These are phyloP conservation scores for Chaetomiaceae sp. DNA, from an alignment of 2,329 filamentous ascomycete species.

Conservation along the genomic window DNA sequence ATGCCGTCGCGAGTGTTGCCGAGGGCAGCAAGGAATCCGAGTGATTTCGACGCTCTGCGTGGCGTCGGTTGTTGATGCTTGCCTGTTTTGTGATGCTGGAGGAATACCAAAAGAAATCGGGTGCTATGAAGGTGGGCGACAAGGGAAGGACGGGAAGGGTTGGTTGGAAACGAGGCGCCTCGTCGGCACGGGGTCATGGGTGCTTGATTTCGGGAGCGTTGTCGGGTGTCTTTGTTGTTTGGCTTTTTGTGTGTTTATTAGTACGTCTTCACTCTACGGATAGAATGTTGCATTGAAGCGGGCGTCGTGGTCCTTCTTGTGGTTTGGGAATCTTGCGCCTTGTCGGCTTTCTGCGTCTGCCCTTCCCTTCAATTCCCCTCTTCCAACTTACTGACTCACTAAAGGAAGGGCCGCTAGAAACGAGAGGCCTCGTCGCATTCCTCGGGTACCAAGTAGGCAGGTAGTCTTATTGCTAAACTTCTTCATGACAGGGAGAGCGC, in stretches of 20 bases:
- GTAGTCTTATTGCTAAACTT: no score
- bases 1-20: constrained; percentile 5
- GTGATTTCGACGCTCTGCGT: neutral
- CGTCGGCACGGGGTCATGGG: neutral
- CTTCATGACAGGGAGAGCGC: no score
- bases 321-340: neutral
- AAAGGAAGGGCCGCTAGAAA: no score
- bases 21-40: constrained; percentile 7
- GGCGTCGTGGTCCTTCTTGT: neutral
- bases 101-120: neutral
- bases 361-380: no score
- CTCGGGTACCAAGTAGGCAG: neutral
- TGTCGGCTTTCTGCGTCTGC: no score
- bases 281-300: constrained; percentile 4
- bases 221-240: neutral
- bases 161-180: neutral
- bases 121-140: no score
- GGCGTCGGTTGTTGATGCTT: neutral
- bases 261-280: neutral
- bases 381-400: no score
- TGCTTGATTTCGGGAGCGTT: neutral
- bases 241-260: neutral
- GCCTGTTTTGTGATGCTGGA: neutral
- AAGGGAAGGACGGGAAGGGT: neutral
- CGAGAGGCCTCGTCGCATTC: neutral